These are phyloP conservation scores for Pythium aristosporum DNA, from an alignment of 352 stramenopile species.

Conservation along the genomic window DNA sequence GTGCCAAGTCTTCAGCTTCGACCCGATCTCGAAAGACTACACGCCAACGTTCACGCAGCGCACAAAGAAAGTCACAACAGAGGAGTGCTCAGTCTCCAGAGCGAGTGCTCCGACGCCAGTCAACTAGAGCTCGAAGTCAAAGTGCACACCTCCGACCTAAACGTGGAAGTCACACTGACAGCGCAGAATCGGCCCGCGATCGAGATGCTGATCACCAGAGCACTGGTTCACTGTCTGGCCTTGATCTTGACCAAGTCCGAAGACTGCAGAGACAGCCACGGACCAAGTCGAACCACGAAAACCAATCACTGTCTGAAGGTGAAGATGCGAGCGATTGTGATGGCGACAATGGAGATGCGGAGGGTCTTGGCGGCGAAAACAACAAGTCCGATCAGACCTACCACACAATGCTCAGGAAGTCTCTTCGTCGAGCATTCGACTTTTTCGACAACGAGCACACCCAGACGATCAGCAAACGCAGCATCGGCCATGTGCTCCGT, in stretches of 20 bases:
- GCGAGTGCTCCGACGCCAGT: not conserved
- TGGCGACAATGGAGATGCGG: not conserved
- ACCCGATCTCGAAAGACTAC: not conserved
- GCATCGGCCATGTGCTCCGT: slow-evolving; percentile 63
- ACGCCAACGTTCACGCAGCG: not conserved
- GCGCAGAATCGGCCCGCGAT: not conserved
- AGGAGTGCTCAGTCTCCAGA: not conserved
- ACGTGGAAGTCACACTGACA: not conserved
- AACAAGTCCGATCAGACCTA: slow-evolving; percentile 61
- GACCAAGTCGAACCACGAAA: not conserved
- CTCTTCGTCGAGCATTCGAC: slow-evolving; percentile 65
- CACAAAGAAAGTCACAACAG: not conserved
- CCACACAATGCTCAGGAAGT: slow-evolving; percentile 54
- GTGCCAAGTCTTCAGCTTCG: not conserved
- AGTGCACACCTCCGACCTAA: not conserved
- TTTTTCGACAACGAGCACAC: slow-evolving; percentile 79
- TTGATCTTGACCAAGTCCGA: slow-evolving; percentile 16
- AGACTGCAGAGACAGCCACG: slow-evolving; percentile 9
- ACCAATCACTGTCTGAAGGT: slow-evolving; percentile 4
- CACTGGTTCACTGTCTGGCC: slow-evolving; percentile 9
- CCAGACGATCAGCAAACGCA: slow-evolving; percentile 65
- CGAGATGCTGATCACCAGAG: not conserved
- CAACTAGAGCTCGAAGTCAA: slow-evolving; percentile 4
- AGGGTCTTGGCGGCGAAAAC: not conserved
- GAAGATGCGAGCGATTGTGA: slow-evolving; percentile 23